Conservation (phyloP, 1,139 yeast species). For the Sporopachydermia cereana region DNA sequence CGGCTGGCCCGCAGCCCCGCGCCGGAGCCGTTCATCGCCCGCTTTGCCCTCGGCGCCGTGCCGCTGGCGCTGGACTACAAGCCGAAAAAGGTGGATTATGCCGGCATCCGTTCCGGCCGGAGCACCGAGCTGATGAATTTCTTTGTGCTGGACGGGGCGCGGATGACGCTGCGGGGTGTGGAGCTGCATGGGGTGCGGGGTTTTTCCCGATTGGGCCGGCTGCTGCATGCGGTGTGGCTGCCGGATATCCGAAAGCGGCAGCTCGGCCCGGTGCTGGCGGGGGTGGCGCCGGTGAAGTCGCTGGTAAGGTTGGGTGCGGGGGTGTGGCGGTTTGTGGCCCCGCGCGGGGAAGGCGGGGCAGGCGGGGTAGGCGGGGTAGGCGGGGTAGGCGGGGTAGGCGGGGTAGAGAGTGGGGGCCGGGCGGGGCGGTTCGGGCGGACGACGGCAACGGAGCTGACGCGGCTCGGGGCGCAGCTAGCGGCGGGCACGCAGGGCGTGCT, state of each 20-base stretch:
- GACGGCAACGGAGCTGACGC: conserved; percentile 71
- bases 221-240: conserved; percentile 63
- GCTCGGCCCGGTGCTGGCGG: conserved; percentile 67
- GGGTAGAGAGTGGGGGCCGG: conserved; percentile 66
- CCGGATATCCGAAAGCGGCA: conserved; percentile 79
- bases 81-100: conserved; percentile 79
- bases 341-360: conserved; percentile 59
- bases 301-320: conserved; percentile 72
- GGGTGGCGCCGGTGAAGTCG: conserved; percentile 73
- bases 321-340: conserved; percentile 53
- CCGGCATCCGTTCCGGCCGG: conserved; percentile 76
- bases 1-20: conserved; percentile 48
- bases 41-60: conserved; percentile 50
- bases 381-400: conserved; percentile 63
- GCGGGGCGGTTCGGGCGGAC: conserved; percentile 66
- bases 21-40: conserved; percentile 48
- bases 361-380: conserved; percentile 74
- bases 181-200: conserved; percentile 71
- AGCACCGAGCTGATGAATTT: conserved; percentile 80
- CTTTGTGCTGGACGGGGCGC: conserved; percentile 79
- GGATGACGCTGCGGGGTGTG: conserved; percentile 48
- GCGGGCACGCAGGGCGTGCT: conserved; percentile 79
- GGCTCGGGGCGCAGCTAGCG: conserved; percentile 75
- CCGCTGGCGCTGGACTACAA: conserved; percentile 75
- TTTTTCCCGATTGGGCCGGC: conserved; percentile 41